Evolutionary conservation across 1,139 yeast species (phyloP).

Genomic region (Tardiomyces blankii): DNA sequence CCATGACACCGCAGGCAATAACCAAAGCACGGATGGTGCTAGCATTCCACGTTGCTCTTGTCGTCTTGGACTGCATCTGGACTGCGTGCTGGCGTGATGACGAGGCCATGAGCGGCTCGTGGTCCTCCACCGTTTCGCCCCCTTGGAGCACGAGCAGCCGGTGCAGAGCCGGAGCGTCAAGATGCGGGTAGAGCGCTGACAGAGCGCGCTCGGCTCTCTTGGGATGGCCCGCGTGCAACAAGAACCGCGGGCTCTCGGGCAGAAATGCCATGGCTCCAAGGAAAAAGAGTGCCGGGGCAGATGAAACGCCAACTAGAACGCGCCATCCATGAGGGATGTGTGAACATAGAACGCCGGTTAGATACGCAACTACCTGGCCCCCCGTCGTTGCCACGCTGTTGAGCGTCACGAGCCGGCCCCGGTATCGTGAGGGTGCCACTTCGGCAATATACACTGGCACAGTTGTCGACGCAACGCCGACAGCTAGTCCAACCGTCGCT

Average conservation of each 20-base stretch:
- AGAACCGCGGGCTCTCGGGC: constrained; percentile 53
- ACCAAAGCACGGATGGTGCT: constrained; percentile 46
- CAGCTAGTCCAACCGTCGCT: constrained; percentile 32
- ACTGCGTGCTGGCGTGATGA: not conserved
- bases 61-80: not conserved
- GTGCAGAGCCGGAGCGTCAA: not conserved
- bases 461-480: constrained; percentile 34
- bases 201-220: not conserved
- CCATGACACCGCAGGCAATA: constrained; percentile 62
- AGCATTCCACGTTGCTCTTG: not conserved
- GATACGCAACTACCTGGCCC: constrained; percentile 35
- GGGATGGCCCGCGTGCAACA: constrained; percentile 20
- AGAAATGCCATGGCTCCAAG: constrained; percentile 30
- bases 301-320: constrained; percentile 29
- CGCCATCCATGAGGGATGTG: constrained; percentile 30
- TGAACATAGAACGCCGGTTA: constrained; percentile 23
- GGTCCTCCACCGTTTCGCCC: not conserved
- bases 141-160: not conserved
- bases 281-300: constrained; percentile 31
- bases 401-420: constrained; percentile 31
- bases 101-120: constrained; percentile 1
- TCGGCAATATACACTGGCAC: constrained; percentile 35
- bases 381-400: constrained; percentile 35
- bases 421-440: constrained; percentile 29
- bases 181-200: not conserved